phyloP scores from a whole-genome alignment of 345 rosid species.

The Salix exigua region DNA sequence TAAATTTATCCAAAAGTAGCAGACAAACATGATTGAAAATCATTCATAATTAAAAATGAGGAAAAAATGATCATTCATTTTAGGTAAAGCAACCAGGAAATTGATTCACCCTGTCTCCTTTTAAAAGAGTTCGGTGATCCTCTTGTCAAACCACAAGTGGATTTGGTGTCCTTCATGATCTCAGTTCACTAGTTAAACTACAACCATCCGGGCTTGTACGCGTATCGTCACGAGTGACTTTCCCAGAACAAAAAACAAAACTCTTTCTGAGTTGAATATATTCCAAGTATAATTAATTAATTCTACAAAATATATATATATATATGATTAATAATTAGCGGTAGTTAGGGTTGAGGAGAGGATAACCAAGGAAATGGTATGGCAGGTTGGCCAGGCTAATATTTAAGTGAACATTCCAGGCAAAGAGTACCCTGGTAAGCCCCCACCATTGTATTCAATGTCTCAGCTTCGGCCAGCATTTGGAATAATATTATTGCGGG shows the following conservation, averaged over 20 bases:
- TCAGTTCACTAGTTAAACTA: background rate
- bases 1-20: too few species aligned
- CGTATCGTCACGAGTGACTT: background rate
- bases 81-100: conserved; percentile 11
- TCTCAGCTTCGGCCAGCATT: conserved; percentile 42
- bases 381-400: conserved; percentile 10
- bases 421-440: conserved; percentile 23
- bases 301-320: background rate
- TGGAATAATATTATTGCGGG: conserved; percentile 45
- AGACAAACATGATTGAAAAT: too few species aligned
- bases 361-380: conserved; percentile 7
- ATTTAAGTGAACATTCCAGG: conserved; percentile 29
- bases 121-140: conserved; percentile 20
- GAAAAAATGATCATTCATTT: background rate
- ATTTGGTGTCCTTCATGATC: conserved; percentile 19
- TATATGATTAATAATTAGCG: background rate
- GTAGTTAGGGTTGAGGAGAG: conserved; percentile 13
- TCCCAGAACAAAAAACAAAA: background rate
- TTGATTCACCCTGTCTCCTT: conserved; percentile 11
- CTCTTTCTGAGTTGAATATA: background rate
- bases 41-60: background rate
- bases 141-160: conserved; percentile 35
- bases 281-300: background rate
- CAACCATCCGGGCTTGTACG: background rate
- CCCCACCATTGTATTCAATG: conserved; percentile 48